Percentiles rank a stretch among this genome's conserved stretches.
Evolutionary conservation across 1,284 basidiomycete genomes (phyloP).

Genomic region (Pulveroboletus sp.): DNA sequence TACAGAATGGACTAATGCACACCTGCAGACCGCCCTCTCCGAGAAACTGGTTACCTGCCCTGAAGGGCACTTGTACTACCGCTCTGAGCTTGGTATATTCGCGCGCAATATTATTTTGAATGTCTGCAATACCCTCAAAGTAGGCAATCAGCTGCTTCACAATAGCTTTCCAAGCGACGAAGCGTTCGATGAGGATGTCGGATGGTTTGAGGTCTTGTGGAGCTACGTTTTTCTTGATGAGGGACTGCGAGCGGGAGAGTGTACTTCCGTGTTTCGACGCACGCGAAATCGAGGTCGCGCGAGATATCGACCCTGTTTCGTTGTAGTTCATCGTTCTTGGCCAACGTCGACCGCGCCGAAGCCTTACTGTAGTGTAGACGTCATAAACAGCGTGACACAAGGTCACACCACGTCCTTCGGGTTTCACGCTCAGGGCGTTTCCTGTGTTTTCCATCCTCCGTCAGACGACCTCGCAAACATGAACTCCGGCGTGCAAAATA

Average conservation of each 20-base stretch:
- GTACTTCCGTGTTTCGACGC: constrained; percentile 66
- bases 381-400: constrained; percentile 32
- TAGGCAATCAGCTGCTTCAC: constrained; percentile 93
- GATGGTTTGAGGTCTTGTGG: constrained; percentile 91
- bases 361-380: constrained; percentile 19
- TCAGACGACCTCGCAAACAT: constrained; percentile 38
- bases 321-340: constrained; percentile 40
- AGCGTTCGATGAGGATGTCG: constrained; percentile 96
- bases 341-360: not conserved
- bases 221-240: constrained; percentile 90
- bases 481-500: constrained; percentile 63
- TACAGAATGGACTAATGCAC: constrained; percentile 13
- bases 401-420: constrained; percentile 9
- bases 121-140: constrained; percentile 90
- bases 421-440: not conserved
- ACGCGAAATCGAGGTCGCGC: constrained; percentile 70
- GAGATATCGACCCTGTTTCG: constrained; percentile 55
- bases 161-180: constrained; percentile 91
- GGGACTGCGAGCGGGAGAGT: constrained; percentile 73
- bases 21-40: constrained; percentile 89
- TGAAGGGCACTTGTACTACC: constrained; percentile 97
- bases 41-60: constrained; percentile 92
- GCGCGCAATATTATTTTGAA: constrained; percentile 92
- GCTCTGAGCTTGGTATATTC: constrained; percentile 96
- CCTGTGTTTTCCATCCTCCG: constrained; percentile 14